Base-by-base conservation (phyloP, 768 basidiomycete species). In the Mycena haematopus region DNA sequence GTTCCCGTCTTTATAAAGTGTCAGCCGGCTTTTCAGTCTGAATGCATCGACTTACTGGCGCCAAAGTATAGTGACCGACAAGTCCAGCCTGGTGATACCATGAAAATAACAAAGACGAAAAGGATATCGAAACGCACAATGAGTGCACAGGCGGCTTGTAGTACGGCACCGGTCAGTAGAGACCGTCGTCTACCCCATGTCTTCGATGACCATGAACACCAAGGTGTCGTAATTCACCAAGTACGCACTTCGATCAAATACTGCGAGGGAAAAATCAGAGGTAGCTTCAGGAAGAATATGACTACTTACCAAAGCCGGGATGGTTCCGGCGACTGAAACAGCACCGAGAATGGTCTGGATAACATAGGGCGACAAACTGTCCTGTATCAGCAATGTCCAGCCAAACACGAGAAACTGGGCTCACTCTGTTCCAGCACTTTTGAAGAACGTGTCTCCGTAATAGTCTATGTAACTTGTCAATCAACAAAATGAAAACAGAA, bases 371-470 rank as follows among this genome's bases (percentile, higher is more conserved):
- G 79, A 81, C 58, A 92, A 75, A n/a, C 83, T 85, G 50, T 1
- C 21, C 40, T 10, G 5, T 11, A 29, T 62, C 36, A 55, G 38
- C 6, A 36, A 29, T 4, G 44, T 15, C 15, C 51, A 8, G 29
- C 36, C 13, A 13, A 21, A 54, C 19, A 27, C 14, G n/a, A 29
- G 17, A 3, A 8, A n/a, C 35, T 46, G 27, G 17, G 65, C 83
- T 64, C 69, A 86, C 86, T 79, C 68, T 15, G 88, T 89, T 47
- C 89, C 87, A 19, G 89, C 87, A 62, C 82, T 87, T 74, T 89
- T 76, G 79, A 93, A 94, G 81, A 92, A 92, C 0, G 87, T 89
- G 60, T 91, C 88, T 19, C 90, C 89, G 69, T 90, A 91, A 72
- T 91, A 91, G 70, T 91, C 89, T 90, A 31, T 31, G 29, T 9